Conservation (phyloP, 805 yeast genomes). For the Isabelozyma pseudorhagii region DNA sequence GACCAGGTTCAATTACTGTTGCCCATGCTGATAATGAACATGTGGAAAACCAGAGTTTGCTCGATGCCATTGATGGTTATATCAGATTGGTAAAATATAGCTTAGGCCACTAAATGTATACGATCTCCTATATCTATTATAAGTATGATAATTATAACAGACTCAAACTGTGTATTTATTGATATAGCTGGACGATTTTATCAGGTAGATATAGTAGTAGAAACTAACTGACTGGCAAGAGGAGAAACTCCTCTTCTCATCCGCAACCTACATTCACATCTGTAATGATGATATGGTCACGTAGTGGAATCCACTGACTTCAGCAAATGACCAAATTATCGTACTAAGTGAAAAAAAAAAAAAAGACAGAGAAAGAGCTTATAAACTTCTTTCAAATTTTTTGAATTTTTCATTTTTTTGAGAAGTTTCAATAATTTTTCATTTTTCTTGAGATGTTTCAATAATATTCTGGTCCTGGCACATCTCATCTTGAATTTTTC, state of each 20-base stretch:
- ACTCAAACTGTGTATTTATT: constrained; percentile 46
- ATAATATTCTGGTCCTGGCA: not conserved
- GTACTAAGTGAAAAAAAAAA: no score
- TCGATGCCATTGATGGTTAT: constrained; percentile 52
- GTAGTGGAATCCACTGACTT: not conserved
- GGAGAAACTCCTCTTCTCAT: constrained; percentile 6
- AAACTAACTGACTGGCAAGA: constrained; percentile 5
- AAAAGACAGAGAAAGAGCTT: no score
- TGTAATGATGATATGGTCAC: not conserved
- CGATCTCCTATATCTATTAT: constrained; percentile 44
- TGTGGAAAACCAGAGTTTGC: constrained; percentile 45
- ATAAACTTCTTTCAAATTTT: no score
- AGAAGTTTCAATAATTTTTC: not conserved
- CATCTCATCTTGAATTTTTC: constrained; percentile 1
- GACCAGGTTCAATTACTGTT: constrained; percentile 62
- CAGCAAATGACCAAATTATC: not conserved
- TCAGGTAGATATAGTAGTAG: constrained; percentile 6
- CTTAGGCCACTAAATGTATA: constrained; percentile 27
- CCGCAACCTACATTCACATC: constrained; percentile 7
- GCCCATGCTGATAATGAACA: constrained; percentile 61
- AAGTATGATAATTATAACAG: constrained; percentile 29
- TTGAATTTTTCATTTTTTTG: no score
- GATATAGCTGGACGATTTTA: constrained; percentile 30
- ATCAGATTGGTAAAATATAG: constrained; percentile 34
- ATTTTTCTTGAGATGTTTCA: not conserved